phyloP scores from a whole-genome alignment of 495 filamentous ascomycete genomes.

The Trichoderma reesei region DNA sequence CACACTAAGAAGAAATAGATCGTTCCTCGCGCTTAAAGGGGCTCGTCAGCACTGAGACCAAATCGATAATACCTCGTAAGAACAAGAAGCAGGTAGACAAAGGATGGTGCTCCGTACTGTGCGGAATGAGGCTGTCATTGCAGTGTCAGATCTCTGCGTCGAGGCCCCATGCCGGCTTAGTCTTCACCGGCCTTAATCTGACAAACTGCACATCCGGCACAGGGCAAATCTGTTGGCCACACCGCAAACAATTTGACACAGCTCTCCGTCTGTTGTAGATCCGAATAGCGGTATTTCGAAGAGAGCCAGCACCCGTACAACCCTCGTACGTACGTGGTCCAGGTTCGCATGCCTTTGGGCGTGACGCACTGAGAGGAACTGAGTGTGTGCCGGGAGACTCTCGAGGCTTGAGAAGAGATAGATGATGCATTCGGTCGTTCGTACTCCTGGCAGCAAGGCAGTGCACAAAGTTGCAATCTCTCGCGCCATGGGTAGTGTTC shows the following conservation, averaged over 20 bases:
- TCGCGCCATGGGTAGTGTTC: too few relatives aligned
- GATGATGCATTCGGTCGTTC: too few relatives aligned
- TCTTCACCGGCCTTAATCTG: background rate
- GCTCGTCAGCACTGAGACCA: background rate
- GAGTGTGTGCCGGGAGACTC: too few relatives aligned
- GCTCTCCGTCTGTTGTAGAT: background rate
- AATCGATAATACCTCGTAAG: background rate
- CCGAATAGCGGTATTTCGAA: background rate
- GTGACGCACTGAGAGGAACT: too few relatives aligned
- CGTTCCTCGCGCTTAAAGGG: background rate
- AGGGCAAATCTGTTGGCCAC: background rate
- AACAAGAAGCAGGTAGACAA: background rate
- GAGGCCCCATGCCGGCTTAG: background rate
- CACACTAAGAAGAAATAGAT: background rate
- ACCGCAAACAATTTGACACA: background rate
- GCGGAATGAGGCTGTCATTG: background rate
- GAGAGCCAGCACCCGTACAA: background rate
- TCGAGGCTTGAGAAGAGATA: too few relatives aligned
- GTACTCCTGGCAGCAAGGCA: too few relatives aligned
- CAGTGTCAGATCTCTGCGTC: background rate
- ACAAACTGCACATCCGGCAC: background rate
- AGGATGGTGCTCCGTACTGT: background rate
- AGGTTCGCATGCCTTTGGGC: too few relatives aligned
- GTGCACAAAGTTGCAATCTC: too few relatives aligned
- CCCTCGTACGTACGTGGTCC: background rate